Percentiles rank a stretch among this genome's conserved stretches.
Evolutionary conservation across 805 yeast species (phyloP).

Genomic region (Millerozyma acaciae): DNA sequence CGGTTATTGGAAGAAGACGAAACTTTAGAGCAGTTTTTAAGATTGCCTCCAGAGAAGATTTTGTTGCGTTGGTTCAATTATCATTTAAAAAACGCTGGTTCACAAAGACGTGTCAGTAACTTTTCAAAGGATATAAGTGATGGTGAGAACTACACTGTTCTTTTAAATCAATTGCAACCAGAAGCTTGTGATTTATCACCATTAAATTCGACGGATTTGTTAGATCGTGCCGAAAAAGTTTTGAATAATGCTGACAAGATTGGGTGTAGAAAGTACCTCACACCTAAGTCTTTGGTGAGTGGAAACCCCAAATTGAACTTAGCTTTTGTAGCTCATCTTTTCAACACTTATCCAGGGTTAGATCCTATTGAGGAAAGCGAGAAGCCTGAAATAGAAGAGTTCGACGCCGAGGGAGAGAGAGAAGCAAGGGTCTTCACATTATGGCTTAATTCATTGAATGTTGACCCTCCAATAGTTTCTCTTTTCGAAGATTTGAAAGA

Average conservation of each 20-base stretch:
- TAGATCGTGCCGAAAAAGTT: slow-evolving; percentile 83
- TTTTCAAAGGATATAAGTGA: slow-evolving; percentile 86
- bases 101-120: slow-evolving; percentile 81
- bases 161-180: slow-evolving; percentile 86
- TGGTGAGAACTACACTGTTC: slow-evolving; percentile 91
- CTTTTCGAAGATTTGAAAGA: slow-evolving; percentile 93
- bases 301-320: slow-evolving; percentile 96
- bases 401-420: slow-evolving; percentile 99
- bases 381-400: slow-evolving; percentile 92
- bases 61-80: slow-evolving; percentile 96
- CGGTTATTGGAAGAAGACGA: slow-evolving; percentile 94
- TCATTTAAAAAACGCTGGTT: slow-evolving; percentile 89
- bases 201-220: slow-evolving; percentile 68
- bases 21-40: slow-evolving; percentile 91
- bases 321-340: slow-evolving; percentile 95
- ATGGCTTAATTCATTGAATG: slow-evolving; percentile 96
- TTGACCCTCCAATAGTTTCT: slow-evolving; percentile 88
- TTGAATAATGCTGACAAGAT: slow-evolving; percentile 84
- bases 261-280: slow-evolving; percentile 89
- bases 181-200: slow-evolving; percentile 79
- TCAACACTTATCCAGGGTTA: slow-evolving; percentile 94
- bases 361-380: slow-evolving; percentile 92
- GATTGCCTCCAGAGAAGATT: slow-evolving; percentile 97
- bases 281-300: slow-evolving; percentile 87
- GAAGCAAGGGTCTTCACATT: slow-evolving; percentile 97